Conservation (phyloP, 106 monocot species). For the Dendrobium chrysotoxum region DNA sequence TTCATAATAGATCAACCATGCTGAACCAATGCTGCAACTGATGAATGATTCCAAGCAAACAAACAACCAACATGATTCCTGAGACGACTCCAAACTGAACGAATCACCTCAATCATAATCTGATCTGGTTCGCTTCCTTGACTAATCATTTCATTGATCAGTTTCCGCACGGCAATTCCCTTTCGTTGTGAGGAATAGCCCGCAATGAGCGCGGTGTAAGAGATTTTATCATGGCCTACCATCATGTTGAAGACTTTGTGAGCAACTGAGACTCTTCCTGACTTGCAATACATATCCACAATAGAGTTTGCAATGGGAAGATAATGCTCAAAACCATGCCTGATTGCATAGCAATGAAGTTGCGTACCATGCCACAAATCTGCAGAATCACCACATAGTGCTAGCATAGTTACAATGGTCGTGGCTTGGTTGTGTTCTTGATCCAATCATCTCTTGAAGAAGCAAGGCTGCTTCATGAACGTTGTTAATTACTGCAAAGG, state of each 20-base stretch:
- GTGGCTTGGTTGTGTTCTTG: conserved; percentile 28
- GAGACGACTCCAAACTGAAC: conserved; percentile 46
- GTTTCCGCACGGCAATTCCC: conserved; percentile 27
- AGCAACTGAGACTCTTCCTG: conserved; percentile 30
- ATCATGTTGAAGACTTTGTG: conserved; percentile 32
- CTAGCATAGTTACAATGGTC: conserved; percentile 29
- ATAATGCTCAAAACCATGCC: conserved; percentile 15
- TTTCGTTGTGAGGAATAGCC: conserved; percentile 49
- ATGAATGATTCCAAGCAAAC: neutral
- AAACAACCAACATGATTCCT: conserved; percentile 8
- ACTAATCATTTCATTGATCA: conserved; percentile 36
- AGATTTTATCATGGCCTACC: conserved; percentile 19
- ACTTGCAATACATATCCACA: conserved; percentile 48
- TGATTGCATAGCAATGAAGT: conserved; percentile 41
- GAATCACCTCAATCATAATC: conserved; percentile 38
- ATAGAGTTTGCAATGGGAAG: conserved; percentile 29
- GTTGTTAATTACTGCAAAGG: conserved; percentile 16
- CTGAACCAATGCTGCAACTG: neutral
- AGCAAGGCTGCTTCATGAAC: conserved; percentile 22
- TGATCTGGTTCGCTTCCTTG: conserved; percentile 34
- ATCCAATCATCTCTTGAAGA: conserved; percentile 28
- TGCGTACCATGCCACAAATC: conserved; percentile 44
- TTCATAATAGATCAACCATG: conserved; percentile 37
- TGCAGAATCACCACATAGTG: conserved; percentile 33
- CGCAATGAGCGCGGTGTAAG: conserved; percentile 41